These are phyloP conservation scores for Austroboletus niveus DNA, from an alignment of 1,284 basidiomycete genomes.

Conservation along the genomic window DNA sequence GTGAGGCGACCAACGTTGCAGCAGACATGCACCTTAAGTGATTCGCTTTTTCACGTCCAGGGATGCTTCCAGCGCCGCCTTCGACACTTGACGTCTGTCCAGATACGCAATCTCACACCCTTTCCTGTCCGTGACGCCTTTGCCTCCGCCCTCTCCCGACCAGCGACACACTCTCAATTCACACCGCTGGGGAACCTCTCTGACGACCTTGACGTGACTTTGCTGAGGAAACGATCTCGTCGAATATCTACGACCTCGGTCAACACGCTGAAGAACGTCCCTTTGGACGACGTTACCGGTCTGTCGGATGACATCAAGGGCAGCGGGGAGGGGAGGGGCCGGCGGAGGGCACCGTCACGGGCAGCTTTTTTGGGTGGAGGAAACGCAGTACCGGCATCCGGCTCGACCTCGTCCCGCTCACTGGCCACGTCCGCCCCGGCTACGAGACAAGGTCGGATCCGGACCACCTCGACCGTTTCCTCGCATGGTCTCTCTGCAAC, in stretches of 20 bases:
- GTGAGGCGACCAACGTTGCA: slow-evolving; percentile 7
- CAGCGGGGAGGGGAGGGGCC: slow-evolving; percentile 35
- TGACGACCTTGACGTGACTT: slow-evolving; percentile 68
- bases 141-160: slow-evolving; percentile 67
- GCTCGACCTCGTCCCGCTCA: slow-evolving; percentile 23
- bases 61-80: slow-evolving; percentile 55
- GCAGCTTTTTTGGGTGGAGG: slow-evolving; percentile 35
- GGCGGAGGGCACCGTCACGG: slow-evolving; percentile 39
- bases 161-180: slow-evolving; percentile 57
- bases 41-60: slow-evolving; percentile 7
- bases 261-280: slow-evolving; percentile 45
- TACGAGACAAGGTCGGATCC: slow-evolving; percentile 40
- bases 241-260: slow-evolving; percentile 61
- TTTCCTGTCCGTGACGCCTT: slow-evolving; percentile 76
- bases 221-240: slow-evolving; percentile 57
- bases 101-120: slow-evolving; percentile 78
- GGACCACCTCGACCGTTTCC: slow-evolving; percentile 53
- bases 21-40: neutral
- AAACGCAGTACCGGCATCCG: slow-evolving; percentile 24
- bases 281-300: slow-evolving; percentile 43
- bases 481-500: slow-evolving; percentile 29
- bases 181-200: slow-evolving; percentile 52
- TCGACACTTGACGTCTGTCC: slow-evolving; percentile 70
- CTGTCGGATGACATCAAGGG: slow-evolving; percentile 29
- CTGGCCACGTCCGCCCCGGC: slow-evolving; percentile 24